A percentile compares a stretch with the other conserved stretches of the same genome.
Evolutionary conservation across 1,139 yeast species (phyloP).

Genomic region (Debaryomyces robertsiae): DNA sequence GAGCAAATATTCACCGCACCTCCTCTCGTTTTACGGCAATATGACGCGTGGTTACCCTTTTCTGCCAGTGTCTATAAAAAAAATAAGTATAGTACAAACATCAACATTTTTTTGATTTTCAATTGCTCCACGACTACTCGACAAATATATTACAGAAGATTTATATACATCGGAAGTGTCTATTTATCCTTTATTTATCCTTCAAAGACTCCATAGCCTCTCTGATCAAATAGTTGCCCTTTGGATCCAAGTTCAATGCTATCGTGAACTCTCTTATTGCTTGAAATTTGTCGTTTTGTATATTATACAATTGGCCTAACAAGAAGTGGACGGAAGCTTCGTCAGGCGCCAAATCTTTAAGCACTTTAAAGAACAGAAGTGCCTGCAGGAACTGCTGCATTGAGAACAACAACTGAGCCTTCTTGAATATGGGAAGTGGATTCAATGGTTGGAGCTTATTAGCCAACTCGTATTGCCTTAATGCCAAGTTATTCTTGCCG

Average conservation of each 20-base stretch:
- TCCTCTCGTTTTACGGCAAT: too few species aligned
- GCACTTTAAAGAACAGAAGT: conserved; percentile 67
- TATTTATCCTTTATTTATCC: conserved; percentile 17
- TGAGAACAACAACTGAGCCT: conserved; percentile 78
- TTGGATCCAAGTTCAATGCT: conserved; percentile 91
- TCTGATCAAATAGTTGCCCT: conserved; percentile 83
- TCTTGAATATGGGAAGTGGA: conserved; percentile 85
- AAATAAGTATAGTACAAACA: too few species aligned
- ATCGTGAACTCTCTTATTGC: conserved; percentile 88
- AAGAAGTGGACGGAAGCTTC: conserved; percentile 93
- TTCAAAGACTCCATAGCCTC: conserved; percentile 72
- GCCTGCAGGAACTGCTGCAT: conserved; percentile 76
- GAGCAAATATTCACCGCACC: too few species aligned
- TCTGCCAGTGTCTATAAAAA: too few species aligned
- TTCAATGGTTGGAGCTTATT: conserved; percentile 81
- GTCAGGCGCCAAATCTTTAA: conserved; percentile 82
- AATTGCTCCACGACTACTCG: conserved; percentile 1
- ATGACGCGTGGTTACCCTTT: too few species aligned
- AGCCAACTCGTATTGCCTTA: conserved; percentile 83
- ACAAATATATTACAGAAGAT: neutral
- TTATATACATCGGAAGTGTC: neutral
- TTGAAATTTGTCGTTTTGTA: conserved; percentile 68
- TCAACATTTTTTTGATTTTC: too few species aligned
- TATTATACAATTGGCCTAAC: conserved; percentile 83
- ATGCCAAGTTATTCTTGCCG: conserved; percentile 69